phyloP scores from a whole-genome alignment of 2,329 filamentous ascomycete species.

The Tolypocladium inflatum region DNA sequence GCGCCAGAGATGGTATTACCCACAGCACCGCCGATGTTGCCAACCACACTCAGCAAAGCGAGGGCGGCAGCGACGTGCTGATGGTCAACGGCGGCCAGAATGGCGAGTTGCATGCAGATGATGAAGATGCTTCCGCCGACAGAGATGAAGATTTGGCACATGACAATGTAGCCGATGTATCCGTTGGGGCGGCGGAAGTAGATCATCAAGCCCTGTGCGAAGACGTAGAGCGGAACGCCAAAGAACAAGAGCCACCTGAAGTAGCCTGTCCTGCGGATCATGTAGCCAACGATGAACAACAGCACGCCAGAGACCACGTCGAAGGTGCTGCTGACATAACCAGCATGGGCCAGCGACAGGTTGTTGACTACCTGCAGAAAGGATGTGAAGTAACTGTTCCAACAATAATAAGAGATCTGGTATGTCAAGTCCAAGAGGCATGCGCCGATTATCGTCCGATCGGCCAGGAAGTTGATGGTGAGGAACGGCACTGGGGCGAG shows the following conservation, averaged over 20 bases:
- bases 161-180: constrained; percentile 37
- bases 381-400: constrained; percentile 46
- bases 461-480: constrained; percentile 37
- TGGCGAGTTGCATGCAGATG: constrained; percentile 44
- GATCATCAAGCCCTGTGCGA: constrained; percentile 33
- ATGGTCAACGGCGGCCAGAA: constrained; percentile 45
- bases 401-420: constrained; percentile 40
- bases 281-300: constrained; percentile 36
- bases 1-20: constrained; percentile 32
- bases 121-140: constrained; percentile 45
- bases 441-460: constrained; percentile 42
- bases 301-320: constrained; percentile 41
- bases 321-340: constrained; percentile 40
- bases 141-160: constrained; percentile 45
- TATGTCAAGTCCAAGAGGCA: constrained; percentile 34
- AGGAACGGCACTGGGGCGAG: constrained; percentile 50
- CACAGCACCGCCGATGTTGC: constrained; percentile 33
- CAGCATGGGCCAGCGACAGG: constrained; percentile 29
- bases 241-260: constrained; percentile 37
- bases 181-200: constrained; percentile 26
- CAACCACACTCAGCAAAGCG: constrained; percentile 34
- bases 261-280: constrained; percentile 33
- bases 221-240: constrained; percentile 42
- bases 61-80: constrained; percentile 41
- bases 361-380: constrained; percentile 44